Evolutionary conservation across 768 basidiomycete species (phyloP), one percentile per base, ranked within the genome.

Genomic region (Russula sp.): DNA sequence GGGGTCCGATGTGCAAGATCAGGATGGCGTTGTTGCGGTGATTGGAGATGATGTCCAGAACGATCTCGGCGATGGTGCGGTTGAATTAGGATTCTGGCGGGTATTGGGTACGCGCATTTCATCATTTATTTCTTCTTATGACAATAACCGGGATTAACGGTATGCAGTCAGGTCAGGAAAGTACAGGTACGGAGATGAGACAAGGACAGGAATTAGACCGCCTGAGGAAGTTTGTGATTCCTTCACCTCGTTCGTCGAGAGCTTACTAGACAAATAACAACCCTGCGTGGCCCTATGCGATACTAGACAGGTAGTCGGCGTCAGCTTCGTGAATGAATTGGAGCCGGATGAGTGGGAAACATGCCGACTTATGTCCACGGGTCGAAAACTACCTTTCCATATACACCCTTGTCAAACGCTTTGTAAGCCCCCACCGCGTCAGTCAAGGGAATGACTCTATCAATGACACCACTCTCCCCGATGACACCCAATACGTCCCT

Each of bases 321-420:
- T 35, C 62, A 61, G 46, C 38, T 47, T 38, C 8, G 39, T 63
- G 53, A 16, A 60, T 51, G 18, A 51, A 51, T 46, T 62, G 38
- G 52, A 62, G 7, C 20, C 9, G 22, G 38, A 45, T 10, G 41
- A 45, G n/a, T 20, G 39, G 13, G 59, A 56, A 61, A 42, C 52
- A 42, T 42, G 48, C 62, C 52, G 52, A 56, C 36, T 66, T 60
- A 65, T 53, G 64, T 41, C 87, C 86, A 90, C 32, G 86, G 87
- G 72, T 87, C 84, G 66, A 92, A 90, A 36, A 90, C 75, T 10
- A 87, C 81, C 73, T 92, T 90, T 0, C 90, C 90, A 42, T 87
- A 80, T 69, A 79, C 75, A 22, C 85, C 85, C 70, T 85, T 83
- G 65, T 92, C 86, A 64, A 90, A 92, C 32, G 79, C 77, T 20